These are phyloP conservation scores for Triticum dicoccoides DNA, from an alignment of 176 grass and related monocot genomes.

Conservation along the genomic window DNA sequence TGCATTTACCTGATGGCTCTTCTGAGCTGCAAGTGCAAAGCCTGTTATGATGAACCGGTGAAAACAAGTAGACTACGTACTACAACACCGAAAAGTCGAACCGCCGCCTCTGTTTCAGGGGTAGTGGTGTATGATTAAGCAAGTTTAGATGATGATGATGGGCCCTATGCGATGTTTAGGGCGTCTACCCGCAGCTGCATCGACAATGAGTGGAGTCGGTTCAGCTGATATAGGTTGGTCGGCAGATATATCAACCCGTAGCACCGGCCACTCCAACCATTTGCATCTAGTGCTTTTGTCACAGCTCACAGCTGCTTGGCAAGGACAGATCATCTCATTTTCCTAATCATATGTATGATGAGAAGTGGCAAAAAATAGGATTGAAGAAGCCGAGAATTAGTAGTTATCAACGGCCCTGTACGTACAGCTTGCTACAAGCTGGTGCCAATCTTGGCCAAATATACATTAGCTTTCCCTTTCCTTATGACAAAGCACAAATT, in stretches of 20 bases:
- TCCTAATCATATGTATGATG: constrained; percentile 17
- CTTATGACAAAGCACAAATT: background rate
- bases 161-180: background rate
- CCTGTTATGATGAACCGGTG: background rate
- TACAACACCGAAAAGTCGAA: background rate
- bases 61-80: background rate
- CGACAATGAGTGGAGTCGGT: background rate
- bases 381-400: background rate
- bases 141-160: background rate
- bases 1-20: background rate
- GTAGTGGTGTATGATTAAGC: background rate
- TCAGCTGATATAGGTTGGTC: constrained; percentile 13
- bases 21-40: background rate
- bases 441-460: background rate
- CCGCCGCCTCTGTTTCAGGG: background rate
- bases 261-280: background rate
- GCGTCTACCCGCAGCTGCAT: background rate
- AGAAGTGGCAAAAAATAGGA: background rate
- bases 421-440: background rate
- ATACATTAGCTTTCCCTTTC: background rate
- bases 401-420: constrained; percentile 7
- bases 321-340: constrained; percentile 7
- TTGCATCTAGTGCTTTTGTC: constrained; percentile 18
- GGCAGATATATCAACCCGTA: constrained; percentile 20
- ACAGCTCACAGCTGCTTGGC: constrained; percentile 17